Evolutionary conservation across 441 rosid genomes (phyloP), one percentile per base, ranked within the genome.

Genomic region (Pelargonium cotyledonis): DNA sequence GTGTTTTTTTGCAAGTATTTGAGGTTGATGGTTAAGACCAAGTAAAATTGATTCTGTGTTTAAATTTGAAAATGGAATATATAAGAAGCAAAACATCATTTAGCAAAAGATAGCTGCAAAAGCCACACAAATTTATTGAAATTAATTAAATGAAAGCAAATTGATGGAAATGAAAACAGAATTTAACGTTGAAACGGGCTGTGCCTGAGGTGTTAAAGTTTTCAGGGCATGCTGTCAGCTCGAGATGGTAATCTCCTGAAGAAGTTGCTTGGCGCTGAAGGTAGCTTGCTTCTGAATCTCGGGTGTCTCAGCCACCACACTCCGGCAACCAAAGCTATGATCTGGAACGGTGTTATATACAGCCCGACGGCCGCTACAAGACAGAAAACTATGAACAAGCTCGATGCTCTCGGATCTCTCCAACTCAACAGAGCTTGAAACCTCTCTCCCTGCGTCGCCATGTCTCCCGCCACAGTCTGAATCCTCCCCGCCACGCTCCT

Each of bases 381-480:
- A 16, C 60, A 53, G 21, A 53, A 53, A 53, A 8, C 21, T n/a
- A 53, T 15, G 60, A 53, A 53, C 60, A 53, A 53, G 60, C 60
- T 53, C n/a, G 60, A 15, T 5, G 60, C 60, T 16, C 60, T 53
- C 8, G 60, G 21, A 16, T 53, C 60, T 16, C 60, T 53, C 60
- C 60, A 53, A 9, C 60, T 53, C 21, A 53, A 9, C 21, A 53
- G 21, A 5, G 60, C 60, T 16, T 53, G 60, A 12, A 49, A 80
- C 90, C 97, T 0, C 92, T 95, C 1, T 84, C 84, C 29, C 86
- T 89, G 96, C 1, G 89, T 88, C 0, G 94, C 96, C 19, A 91
- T 71, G 82, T 91, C 97, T 0, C 94, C 96, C 1, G 84, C 83
- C 23, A 89, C 35, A 0, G 35, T 29, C 35, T 29, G 35, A 29